Evolutionary conservation across 805 yeast genomes (phyloP), one percentile per base, ranked within the genome.

Genomic region (Myxozyma neglecta): DNA sequence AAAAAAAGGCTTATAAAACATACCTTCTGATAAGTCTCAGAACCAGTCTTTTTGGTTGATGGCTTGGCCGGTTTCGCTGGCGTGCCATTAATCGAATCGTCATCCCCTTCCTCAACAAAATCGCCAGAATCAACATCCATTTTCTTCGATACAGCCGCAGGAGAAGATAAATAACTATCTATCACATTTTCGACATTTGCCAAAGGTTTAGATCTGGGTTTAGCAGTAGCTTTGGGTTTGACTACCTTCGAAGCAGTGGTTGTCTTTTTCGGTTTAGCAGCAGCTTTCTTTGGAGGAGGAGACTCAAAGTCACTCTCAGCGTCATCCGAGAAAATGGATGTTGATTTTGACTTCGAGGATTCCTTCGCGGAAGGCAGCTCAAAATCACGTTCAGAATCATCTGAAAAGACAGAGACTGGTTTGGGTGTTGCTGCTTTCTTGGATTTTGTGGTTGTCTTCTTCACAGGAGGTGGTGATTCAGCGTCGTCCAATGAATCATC

Each of bases 1-100:
- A 42, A 18, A 10, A n/a, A 42, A 13, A 29, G 34, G 7, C 2
- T 11, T 3, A 7, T 13, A 10, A 3, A 9, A 6, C 46, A 16
- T 32, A 58, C 59, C 51, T 89, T 90, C 76, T 93, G 98, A 77
- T 94, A 94, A 70, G 89, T 91, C 56, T 88, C 88, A 58, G 86
- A 76, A 14, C 55, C 55, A 20, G 57, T 29, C 48, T 58, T 65
- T 20, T 51, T 18, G 18, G 62, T n/a, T 6, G 45, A 40, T 10
- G 57, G 50, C 32, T 48, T 44, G 37, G 6, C 50, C 37, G 59
- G 51, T n/a, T 51, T 37, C 13, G 55, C 59, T 35, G 60, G 54
- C 29, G 61, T 46, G 11, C 61, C 53, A n/a, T 65, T 52, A 9
- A 46, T 43, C 24, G 57, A 50, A 29, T 24, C 56, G 44, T 48